Conservation (phyloP, 805 yeast species). For the Hanseniaspora lachancei region DNA sequence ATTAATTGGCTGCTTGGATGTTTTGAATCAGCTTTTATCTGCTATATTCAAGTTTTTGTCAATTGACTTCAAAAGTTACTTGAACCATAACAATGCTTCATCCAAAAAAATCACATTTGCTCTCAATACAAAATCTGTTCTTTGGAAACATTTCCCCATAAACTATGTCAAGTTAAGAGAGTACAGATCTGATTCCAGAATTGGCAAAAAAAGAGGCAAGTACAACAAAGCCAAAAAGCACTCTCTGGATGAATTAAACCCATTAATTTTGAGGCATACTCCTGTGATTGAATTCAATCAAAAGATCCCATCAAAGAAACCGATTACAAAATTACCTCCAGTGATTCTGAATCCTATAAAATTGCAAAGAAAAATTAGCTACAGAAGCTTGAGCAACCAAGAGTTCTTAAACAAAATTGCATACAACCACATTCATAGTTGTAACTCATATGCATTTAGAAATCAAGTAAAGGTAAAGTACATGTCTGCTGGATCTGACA, state of each 20-base stretch:
- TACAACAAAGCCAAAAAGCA: conserved; percentile 31
- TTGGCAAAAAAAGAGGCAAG: conserved; percentile 6
- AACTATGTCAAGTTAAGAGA: neutral
- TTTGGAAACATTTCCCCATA: neutral
- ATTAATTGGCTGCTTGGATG: conserved; percentile 33
- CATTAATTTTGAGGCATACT: conserved; percentile 34
- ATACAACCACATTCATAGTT: neutral
- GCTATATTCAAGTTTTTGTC: neutral
- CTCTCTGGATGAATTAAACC: conserved; percentile 39
- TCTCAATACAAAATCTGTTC: neutral
- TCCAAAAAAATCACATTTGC: neutral
- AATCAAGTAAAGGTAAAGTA: neutral
- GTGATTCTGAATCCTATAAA: neutral
- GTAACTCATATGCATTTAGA: neutral
- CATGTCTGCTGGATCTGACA: neutral
- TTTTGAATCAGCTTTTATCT: neutral
- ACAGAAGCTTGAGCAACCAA: neutral
- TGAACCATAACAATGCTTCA: too few relatives aligned
- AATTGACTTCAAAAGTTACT: neutral
- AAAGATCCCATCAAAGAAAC: neutral
- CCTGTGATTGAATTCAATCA: conserved; percentile 9
- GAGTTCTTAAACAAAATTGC: neutral
- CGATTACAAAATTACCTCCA: neutral
- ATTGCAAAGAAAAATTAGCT: neutral
- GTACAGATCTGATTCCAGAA: neutral